Percentiles rank a stretch among this genome's conserved stretches.
Conservation (phyloP, 2,329 filamentous ascomycete species). For the Aureobasidium sp. region DNA sequence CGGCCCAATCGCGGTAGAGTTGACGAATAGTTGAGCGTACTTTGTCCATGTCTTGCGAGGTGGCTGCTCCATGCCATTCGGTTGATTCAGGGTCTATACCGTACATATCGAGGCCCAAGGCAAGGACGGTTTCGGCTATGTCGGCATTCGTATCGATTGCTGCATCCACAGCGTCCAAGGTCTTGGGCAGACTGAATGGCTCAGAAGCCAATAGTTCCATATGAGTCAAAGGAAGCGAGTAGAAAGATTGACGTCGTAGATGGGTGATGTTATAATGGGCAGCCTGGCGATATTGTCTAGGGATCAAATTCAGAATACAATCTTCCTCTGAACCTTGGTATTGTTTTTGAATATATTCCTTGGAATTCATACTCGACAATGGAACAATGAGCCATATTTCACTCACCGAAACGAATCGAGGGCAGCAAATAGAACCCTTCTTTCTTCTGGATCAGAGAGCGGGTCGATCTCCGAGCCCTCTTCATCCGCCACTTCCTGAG, state of each 20-base stretch:
- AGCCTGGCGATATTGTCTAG: constrained; percentile 58
- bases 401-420: constrained; percentile 83
- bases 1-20: constrained; percentile 91
- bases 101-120: constrained; percentile 60
- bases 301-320: neutral
- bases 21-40: constrained; percentile 86
- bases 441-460: constrained; percentile 69
- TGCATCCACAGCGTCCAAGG: constrained; percentile 68
- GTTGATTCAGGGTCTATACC: constrained; percentile 37
- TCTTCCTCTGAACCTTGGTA: neutral
- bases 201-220: constrained; percentile 73
- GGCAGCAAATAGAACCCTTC: constrained; percentile 67
- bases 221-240: constrained; percentile 74
- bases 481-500: constrained; percentile 36
- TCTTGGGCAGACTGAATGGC: constrained; percentile 75
- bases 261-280: constrained; percentile 90
- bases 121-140: constrained; percentile 69
- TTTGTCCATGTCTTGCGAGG: constrained; percentile 72
- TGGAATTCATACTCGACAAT: neutral
- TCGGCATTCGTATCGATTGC: constrained; percentile 85
- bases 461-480: constrained; percentile 50
- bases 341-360: neutral
- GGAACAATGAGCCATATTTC: neutral
- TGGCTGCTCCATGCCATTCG: constrained; percentile 64
- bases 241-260: constrained; percentile 83